Evolutionary conservation across 2,329 filamentous ascomycete genomes (phyloP), one percentile per base, ranked within the genome.

Genomic region (Fusarium buharicum): DNA sequence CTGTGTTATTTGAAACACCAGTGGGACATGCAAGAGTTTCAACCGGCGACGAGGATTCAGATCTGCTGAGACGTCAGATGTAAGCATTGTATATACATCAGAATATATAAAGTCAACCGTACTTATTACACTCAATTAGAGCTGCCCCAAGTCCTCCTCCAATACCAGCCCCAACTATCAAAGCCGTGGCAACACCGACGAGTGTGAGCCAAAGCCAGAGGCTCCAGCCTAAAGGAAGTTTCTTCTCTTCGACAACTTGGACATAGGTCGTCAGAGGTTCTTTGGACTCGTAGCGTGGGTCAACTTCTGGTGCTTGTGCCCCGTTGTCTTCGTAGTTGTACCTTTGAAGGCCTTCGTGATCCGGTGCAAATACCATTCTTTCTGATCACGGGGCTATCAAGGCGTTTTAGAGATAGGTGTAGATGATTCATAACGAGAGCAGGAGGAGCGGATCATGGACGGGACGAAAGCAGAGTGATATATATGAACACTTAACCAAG

Each of bases 131-230:
- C 10, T 31, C 13, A 6, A 36, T 38, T 14, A 62, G 17, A 31
- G 59, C 53, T 39, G 59, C 59, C 20, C 59, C 59, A 7, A 62
- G 7, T 16, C 59, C 59, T n/a, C 59, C 59, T 3, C 59, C 59
- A 0, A 62, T 14, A 6, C 41, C 44, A 7, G 38, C 59, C 14
- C 59, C 59, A 0, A 63, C 34, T 1, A 62, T 9, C 12, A 59
- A 1, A 2, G 59, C 47, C 0, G 59, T 62, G 3, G 49, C 6
- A 2, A 41, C 18, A 2, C 53, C 59, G 28, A 62, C 34, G 3
- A 62, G 7, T 0, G 53, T 33, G 14, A 53, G 46, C 1, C 62
- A 20, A 0, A 20, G 13, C 46, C 33, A 53, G 1, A 39, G 14
- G 18, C 47, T 59, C 10, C 57, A 1, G 1, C 59, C 58, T n/a